These are phyloP conservation scores for Lactarius sanguifluus DNA, from an alignment of 768 basidiomycete genomes.

Conservation along the genomic window DNA sequence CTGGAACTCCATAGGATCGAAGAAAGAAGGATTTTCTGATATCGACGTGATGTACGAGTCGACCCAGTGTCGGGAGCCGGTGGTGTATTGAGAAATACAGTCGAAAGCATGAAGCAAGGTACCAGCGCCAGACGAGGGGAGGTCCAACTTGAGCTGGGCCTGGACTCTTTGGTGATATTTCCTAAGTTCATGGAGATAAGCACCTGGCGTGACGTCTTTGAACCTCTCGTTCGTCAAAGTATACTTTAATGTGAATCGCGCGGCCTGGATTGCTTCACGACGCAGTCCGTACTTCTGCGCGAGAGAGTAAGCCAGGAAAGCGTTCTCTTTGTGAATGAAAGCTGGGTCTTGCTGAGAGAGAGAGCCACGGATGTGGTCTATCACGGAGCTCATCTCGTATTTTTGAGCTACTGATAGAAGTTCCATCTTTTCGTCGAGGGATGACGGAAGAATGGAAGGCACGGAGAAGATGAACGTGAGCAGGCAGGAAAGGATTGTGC, in stretches of 20 bases:
- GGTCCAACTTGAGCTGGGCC: not conserved
- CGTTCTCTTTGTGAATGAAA: slow-evolving; percentile 1
- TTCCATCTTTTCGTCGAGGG: not conserved
- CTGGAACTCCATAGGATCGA: slow-evolving; percentile 9
- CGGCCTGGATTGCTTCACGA: slow-evolving; percentile 5
- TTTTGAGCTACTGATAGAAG: slow-evolving; percentile 16
- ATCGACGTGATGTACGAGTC: not conserved
- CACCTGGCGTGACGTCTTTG: not conserved
- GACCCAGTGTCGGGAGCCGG: not conserved
- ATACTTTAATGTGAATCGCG: not conserved
- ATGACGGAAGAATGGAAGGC: slow-evolving; percentile 2
- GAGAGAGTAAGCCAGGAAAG: slow-evolving; percentile 6
- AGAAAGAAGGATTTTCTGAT: not conserved
- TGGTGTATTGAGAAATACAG: not conserved
- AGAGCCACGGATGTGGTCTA: not conserved
- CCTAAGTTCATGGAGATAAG: slow-evolving; percentile 11
- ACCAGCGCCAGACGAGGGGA: not conserved
- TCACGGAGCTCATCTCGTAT: slow-evolving; percentile 8
- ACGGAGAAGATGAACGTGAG: slow-evolving; percentile 17
- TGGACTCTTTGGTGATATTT: slow-evolving; percentile 9
- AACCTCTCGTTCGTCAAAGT: not conserved
- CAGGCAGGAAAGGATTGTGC: not conserved
- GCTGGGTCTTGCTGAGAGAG: not conserved
- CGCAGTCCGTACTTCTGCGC: slow-evolving; percentile 2
- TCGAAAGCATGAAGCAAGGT: not conserved